phyloP scores from a whole-genome alignment of 441 rosid genomes.

The Pelargonium cotyledonis region DNA sequence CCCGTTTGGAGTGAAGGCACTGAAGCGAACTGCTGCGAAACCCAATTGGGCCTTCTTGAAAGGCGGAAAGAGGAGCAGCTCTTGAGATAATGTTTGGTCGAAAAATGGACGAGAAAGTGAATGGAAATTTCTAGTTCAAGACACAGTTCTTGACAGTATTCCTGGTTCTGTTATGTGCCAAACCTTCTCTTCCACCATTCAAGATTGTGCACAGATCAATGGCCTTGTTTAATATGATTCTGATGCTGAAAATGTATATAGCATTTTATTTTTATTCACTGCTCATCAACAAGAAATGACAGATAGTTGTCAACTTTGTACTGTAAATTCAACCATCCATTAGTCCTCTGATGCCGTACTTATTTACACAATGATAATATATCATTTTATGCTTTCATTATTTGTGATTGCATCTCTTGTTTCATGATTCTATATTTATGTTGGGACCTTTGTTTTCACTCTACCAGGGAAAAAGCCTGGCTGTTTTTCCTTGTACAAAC shows the following conservation, averaged over 20 bases:
- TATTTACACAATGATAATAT: too few species aligned
- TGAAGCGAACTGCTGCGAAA: constrained; percentile 37
- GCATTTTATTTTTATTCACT: constrained; percentile 9
- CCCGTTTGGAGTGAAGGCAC: constrained; percentile 34
- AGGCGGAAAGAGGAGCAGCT: not conserved
- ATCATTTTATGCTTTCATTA: too few species aligned
- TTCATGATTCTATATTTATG: too few species aligned
- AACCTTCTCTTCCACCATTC: not conserved
- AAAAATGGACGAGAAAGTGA: not conserved
- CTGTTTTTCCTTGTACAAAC: too few species aligned
- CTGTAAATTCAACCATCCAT: constrained; percentile 26
- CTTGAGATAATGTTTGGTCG: not conserved
- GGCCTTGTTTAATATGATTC: not conserved
- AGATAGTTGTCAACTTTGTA: constrained; percentile 15
- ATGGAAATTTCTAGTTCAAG: not conserved
- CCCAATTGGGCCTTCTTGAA: not conserved
- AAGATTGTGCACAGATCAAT: too few species aligned
- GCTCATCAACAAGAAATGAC: constrained; percentile 14
- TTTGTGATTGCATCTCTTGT: too few species aligned
- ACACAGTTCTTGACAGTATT: not conserved
- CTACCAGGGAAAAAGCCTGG: too few species aligned
- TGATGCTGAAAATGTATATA: constrained; percentile 32
- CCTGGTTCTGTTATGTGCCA: not conserved
- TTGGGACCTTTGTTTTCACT: too few species aligned
- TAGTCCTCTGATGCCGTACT: too few species aligned